Base-by-base conservation (phyloP, 1,139 yeast species). In the Saccharomycopsis hybrid region DNA sequence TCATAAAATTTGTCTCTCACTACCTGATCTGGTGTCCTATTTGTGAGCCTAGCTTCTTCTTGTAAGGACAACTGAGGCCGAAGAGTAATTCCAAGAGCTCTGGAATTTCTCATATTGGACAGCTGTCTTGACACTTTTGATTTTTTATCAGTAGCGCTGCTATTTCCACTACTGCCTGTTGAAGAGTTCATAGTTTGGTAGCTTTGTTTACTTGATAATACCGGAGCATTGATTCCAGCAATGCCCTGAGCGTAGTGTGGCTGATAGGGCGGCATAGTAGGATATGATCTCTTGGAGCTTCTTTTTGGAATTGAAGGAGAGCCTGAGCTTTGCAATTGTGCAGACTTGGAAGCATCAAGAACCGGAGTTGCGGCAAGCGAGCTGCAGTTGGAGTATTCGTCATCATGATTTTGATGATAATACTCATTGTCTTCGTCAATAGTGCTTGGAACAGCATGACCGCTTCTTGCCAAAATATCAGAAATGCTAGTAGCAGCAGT, bases 21-120 rank as follows among this genome's bases (percentile, higher is more conserved):
- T 36, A 51, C 33, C 32, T 51, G 52, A 11, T 51, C 54, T 37
- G 54, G 54, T 9, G 49, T 51, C 18, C 37, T 48, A 33, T 50
- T 31, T 11, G 52, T 48, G 18, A 48, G 29, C 8, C 32, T 43
- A 5, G 42, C 52, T 31, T 49, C 47, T n/a, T 48, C 47, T 7
- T 27, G 35, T 5, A 47, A 37, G 3, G 50, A 40, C 25, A 44
- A 30, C 11, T 46, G 43, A n/a, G 41, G 46, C 29, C 24, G 33
- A 7, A 49, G 9, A 30, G 36, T 49, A 28, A 50, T 50, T 5
- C 54, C 54, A 11, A 51, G 32, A 3, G 49, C 54, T 47, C 39
- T 50, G 11, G 54, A 51, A 24, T 31, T n/a, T 27, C 48, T 38
- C 4, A 35, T 35, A 18, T 44, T 40, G 32, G 37, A 35, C 35